These are phyloP conservation scores for Miscanthus lutarioriparius DNA, from an alignment of 176 grass and related monocot genomes.

Conservation along the genomic window DNA sequence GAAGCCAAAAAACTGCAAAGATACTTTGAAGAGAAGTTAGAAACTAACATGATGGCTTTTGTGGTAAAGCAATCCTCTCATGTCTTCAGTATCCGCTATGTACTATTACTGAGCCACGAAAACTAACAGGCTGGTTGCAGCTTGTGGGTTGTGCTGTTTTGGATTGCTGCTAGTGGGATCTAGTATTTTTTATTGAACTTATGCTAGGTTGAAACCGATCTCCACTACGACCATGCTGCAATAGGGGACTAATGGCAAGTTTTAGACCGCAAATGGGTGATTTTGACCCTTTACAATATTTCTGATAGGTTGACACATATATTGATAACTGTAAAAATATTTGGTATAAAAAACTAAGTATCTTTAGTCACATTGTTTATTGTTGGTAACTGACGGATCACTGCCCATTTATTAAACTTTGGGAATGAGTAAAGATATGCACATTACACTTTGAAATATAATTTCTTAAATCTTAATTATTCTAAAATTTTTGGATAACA, in stretches of 20 bases:
- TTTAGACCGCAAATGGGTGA: neutral
- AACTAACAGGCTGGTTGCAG: neutral
- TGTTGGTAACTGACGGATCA: neutral
- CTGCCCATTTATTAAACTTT: neutral
- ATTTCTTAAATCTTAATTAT: constrained; percentile 7
- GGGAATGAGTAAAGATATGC: neutral
- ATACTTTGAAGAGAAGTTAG: constrained; percentile 80
- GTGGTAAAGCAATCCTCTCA: constrained; percentile 54
- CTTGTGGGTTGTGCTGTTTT: neutral
- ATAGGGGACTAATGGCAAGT: neutral
- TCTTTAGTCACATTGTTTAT: neutral
- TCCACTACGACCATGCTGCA: neutral
- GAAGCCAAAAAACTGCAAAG: constrained; percentile 57
- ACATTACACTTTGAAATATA: neutral
- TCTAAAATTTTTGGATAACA: neutral
- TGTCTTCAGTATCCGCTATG: neutral
- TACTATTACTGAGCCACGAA: neutral
- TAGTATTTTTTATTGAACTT: constrained; percentile 11
- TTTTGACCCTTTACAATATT: neutral
- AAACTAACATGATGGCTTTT: constrained; percentile 74
- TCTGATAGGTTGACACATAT: neutral
- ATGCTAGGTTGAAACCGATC: neutral
- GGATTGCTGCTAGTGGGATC: neutral
- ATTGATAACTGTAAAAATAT: neutral
- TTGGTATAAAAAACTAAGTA: neutral